Evolutionary conservation across 192 early-diverging fungal species (phyloP), one percentile per base, ranked within the genome.

Genomic region (Gorgonomyces haynaldii): DNA sequence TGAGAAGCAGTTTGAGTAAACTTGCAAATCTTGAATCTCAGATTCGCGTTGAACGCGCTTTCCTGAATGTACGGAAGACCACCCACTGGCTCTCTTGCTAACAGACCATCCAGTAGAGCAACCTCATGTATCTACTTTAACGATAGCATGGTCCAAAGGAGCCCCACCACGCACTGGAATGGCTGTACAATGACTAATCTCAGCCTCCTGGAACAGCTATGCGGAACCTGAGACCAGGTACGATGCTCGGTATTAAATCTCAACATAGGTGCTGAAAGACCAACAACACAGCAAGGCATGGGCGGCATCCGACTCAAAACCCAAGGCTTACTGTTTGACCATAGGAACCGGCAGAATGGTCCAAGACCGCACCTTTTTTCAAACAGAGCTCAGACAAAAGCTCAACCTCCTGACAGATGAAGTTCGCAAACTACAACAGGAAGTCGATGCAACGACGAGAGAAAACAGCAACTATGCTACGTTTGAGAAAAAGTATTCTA

Each of bases 231-330:
- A 23, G 20, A 3, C 21, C 43, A 35, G 29, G 38, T 58, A 32
- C n/a, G 3, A 20, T 8, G 22, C 28, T 8, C 0, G 5, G 15
- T 12, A 36, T 29, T n/a, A 42, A 17, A 15, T 56, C 62, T 62
- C 21, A 54, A 62, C 34, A 61, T 66, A 50, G 64, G 64, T n/a
- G 53, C 56, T 26, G 76, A 79, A 28, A 57, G 76, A 22, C 76
- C 76, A 3, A 68, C 70, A 53, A 79, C 76, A 1, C 76, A 79
- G 41, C 76, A 79, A 50, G 76, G 76, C 25, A 37, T 79, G 13
- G 73, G 73, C 8, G 76, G 76, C 22, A 73, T 79, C 21, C 23
- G 48, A 37, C 16, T 27, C 20, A 35, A 43, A 36, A 25, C 13
- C 21, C 39, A 28, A 2, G 39, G 17, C 39, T 23, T 24, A 1